phyloP scores from a whole-genome alignment of 2,329 filamentous ascomycete species.

The Ilyonectria destructans region DNA sequence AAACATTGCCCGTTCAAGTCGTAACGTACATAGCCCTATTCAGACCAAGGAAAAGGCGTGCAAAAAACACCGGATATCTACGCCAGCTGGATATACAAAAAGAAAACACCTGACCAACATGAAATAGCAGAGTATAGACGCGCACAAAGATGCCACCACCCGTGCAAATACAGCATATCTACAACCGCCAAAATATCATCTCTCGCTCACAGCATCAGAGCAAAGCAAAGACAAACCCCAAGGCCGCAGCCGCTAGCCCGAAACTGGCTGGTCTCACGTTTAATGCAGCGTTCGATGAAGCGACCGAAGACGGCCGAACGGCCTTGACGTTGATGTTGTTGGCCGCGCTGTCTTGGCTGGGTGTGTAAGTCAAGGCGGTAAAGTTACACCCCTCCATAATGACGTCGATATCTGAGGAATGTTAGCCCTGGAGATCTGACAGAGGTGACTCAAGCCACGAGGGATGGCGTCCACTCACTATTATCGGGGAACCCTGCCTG shows the following conservation, averaged over 20 bases:
- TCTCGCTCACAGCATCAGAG: neutral
- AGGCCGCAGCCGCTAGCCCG: neutral
- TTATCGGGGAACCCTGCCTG: constrained; percentile 51
- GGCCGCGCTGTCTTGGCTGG: constrained; percentile 51
- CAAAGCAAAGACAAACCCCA: neutral
- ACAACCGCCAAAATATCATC: neutral
- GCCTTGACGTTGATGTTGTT: constrained; percentile 56
- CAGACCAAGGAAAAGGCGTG: neutral
- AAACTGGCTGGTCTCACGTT: neutral
- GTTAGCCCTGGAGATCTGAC: constrained; percentile 5
- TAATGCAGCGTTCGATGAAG: constrained; percentile 12
- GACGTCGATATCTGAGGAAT: constrained; percentile 52
- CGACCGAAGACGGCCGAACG: constrained; percentile 44
- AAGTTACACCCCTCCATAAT: constrained; percentile 58
- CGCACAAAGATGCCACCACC: constrained; percentile 23
- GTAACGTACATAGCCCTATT: neutral
- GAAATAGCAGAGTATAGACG: constrained; percentile 17
- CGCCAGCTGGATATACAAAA: neutral
- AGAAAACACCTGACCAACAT: neutral
- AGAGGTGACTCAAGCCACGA: neutral
- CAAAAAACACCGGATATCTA: neutral
- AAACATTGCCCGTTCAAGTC: neutral
- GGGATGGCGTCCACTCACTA: constrained; percentile 48
- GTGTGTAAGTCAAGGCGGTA: constrained; percentile 47
- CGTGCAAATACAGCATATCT: constrained; percentile 33